Conservation (phyloP, 805 yeast genomes). For the Yarrowia porcina region DNA sequence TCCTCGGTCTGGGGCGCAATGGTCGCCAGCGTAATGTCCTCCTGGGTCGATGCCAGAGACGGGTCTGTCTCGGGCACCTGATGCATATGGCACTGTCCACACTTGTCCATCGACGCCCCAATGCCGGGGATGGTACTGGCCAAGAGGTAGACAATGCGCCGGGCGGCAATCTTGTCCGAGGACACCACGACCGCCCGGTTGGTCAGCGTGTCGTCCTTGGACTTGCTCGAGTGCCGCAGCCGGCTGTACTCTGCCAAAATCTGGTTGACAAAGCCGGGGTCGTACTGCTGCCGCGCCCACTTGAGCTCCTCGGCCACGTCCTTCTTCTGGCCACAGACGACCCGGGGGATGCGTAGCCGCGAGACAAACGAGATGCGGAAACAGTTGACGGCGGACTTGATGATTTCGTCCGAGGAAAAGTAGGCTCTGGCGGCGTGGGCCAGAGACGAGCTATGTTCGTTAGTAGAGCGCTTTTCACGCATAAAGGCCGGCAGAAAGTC, state of each 20-base stretch:
- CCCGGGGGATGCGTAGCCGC: conserved; percentile 32
- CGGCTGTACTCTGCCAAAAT: conserved; percentile 6
- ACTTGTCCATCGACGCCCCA: not conserved
- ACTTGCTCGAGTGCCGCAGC: not conserved
- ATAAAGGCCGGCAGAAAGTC: conserved; percentile 17
- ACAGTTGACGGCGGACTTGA: conserved; percentile 29
- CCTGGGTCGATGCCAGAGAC: not conserved
- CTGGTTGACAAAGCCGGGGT: conserved; percentile 18
- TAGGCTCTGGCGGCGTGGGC: conserved; percentile 3
- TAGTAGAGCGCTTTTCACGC: conserved; percentile 12
- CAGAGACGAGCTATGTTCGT: not conserved
- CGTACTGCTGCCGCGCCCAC: conserved; percentile 22
- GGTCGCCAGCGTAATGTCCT: not conserved
- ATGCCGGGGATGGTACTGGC: conserved; percentile 29
- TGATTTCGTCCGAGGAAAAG: conserved; percentile 29
- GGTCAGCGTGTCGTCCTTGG: not conserved
- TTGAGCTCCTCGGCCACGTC: conserved; percentile 22
- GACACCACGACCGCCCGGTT: conserved; percentile 31
- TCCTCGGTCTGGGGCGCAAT: not conserved
- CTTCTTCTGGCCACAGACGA: conserved; percentile 33
- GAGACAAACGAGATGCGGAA: conserved; percentile 29
- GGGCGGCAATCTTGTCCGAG: conserved; percentile 30
- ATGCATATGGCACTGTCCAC: not conserved
- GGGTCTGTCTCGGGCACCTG: not conserved
- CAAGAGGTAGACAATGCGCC: conserved; percentile 31